Base-by-base conservation (phyloP, 805 yeast species). In the Wickerhamomyces queroliae region DNA sequence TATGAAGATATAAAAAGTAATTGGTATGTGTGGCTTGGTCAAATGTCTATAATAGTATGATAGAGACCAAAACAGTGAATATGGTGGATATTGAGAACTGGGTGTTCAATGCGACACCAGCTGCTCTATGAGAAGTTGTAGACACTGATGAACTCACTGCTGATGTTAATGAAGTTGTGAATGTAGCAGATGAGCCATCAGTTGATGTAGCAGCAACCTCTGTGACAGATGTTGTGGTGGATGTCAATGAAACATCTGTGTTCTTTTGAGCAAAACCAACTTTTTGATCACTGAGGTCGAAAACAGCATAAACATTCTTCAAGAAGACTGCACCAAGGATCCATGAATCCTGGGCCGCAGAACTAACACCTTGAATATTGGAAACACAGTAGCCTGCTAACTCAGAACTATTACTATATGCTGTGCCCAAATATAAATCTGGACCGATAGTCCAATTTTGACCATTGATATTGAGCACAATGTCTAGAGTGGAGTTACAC, bases 271-370 rank as follows among this genome's bases (percentile, higher is more conserved):
- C 83, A 39, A 80, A 69, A 0, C 84, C 85, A 35, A 80, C 62
- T 45, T 53, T 49, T 34, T 58, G 62, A n/a, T 66, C 50, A 36
- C 69, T 75, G 40, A 74, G 62, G 48, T 80, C 81, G 47, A 78
- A 80, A 12, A 76, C 74, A 2, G 79, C 67, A 52, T 77, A 80
- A 39, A 69, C 77, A 24, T 66, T 64, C 42, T 70, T 70, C 47
- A 80, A 56, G 50, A 80, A 80, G 3, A 76, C 65, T n/a, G 76
- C 80, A 5, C 88, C 88, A 29, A 80, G 58, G 38, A 80, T 70
- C 87, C 87, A 80, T 1, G 69, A 55, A 15, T 62, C 62, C 38
- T 64, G 58, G 13, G 56, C 50, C 25, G 55, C 53, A 10, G 66
- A 57, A 21, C 62, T 61, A n/a, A 71, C 51, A 9, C 84, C 86